Conservation (phyloP, 331 rosid genomes). For the Pyracantha coccinea region DNA sequence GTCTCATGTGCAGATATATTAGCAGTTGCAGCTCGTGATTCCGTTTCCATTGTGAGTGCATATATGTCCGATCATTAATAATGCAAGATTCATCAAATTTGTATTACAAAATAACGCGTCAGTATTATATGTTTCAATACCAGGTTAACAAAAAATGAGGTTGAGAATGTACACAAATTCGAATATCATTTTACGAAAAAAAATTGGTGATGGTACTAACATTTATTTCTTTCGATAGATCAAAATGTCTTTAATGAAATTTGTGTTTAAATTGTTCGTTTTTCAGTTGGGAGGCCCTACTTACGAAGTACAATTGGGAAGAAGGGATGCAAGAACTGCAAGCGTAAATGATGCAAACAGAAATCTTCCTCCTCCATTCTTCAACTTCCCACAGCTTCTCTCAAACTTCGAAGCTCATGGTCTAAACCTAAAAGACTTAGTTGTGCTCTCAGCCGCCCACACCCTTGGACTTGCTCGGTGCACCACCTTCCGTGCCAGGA, state of each 20-base stretch:
- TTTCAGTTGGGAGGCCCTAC: constrained; percentile 37
- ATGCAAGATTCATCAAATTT: not conserved
- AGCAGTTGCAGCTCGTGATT: constrained; percentile 63
- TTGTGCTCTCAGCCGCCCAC: constrained; percentile 44
- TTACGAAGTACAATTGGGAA: constrained; percentile 38
- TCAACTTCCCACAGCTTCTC: constrained; percentile 32
- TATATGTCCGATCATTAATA: not conserved
- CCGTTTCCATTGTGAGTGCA: constrained; percentile 35
- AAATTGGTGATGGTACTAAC: not conserved
- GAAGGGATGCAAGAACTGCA: constrained; percentile 51
- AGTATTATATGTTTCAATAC: not conserved
- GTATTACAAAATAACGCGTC: not conserved
- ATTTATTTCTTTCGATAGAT: not conserved
- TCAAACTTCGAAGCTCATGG: constrained; percentile 33
- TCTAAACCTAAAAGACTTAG: constrained; percentile 34
- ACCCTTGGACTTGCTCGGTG: constrained; percentile 41
- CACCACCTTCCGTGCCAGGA: constrained; percentile 21
- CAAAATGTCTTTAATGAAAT: not conserved
- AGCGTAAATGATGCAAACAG: constrained; percentile 26
- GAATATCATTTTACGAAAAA: too few relatives aligned
- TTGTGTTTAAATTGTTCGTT: not conserved
- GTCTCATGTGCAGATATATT: constrained; percentile 69
- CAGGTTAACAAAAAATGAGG: too few relatives aligned
- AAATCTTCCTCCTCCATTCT: constrained; percentile 35
- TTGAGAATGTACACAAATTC: too few relatives aligned